These are phyloP conservation scores for Eruca vesicaria DNA, from an alignment of 441 rosid genomes.

Conservation along the genomic window DNA sequence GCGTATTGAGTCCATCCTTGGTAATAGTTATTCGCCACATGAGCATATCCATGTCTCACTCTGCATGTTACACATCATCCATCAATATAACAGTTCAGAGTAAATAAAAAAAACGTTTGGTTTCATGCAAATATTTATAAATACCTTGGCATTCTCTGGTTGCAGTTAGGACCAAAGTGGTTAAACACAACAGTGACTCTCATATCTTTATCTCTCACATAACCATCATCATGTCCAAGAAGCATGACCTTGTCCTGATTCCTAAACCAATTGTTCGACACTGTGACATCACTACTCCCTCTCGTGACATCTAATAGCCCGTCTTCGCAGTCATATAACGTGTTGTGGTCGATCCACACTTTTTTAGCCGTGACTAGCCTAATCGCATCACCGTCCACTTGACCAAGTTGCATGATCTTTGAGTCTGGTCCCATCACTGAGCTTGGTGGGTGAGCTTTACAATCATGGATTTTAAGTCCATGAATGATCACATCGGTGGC, in stretches of 20 bases:
- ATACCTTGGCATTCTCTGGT: constrained; percentile 86
- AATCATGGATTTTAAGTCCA: constrained; percentile 64
- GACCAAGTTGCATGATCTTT: constrained; percentile 40
- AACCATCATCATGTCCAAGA: constrained; percentile 76
- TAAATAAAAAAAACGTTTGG: too few species aligned
- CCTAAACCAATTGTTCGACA: constrained; percentile 85
- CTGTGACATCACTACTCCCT: constrained; percentile 59
- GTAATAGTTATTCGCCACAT: constrained; percentile 68
- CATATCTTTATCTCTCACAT: constrained; percentile 58
- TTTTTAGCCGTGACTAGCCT: constrained; percentile 59
- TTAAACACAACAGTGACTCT: constrained; percentile 70
- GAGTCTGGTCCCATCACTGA: constrained; percentile 59
- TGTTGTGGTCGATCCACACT: constrained; percentile 84
- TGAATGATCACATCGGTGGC: constrained; percentile 73
- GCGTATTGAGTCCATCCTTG: constrained; percentile 86
- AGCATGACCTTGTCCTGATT: constrained; percentile 92
- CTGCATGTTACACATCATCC: constrained; percentile 33
- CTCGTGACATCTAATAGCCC: constrained; percentile 80
- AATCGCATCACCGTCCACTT: constrained; percentile 69
- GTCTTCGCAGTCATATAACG: constrained; percentile 63
- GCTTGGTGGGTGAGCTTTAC: constrained; percentile 52
- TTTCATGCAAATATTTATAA: too few species aligned
- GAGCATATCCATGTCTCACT: constrained; percentile 74
- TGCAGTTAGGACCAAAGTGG: constrained; percentile 89
- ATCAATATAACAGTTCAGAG: background rate